These are phyloP conservation scores for Talaromyces sp. DNA, from an alignment of 2,329 filamentous ascomycete species.

Conservation along the genomic window DNA sequence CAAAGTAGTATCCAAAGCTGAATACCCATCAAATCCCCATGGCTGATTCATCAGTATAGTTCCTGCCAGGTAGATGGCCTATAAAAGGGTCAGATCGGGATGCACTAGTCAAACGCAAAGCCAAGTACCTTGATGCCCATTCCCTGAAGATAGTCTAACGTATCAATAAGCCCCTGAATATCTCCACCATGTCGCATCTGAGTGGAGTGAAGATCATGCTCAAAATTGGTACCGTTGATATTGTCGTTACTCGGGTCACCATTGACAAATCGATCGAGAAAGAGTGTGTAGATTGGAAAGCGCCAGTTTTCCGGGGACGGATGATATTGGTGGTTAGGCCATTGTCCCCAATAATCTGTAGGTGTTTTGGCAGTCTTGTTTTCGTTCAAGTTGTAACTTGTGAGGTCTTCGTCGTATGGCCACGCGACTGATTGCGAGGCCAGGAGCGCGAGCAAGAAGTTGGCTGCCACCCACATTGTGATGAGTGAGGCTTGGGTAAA, in stretches of 20 bases:
- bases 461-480: constrained; percentile 9
- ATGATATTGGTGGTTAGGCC: constrained; percentile 49
- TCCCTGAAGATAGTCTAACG: constrained; percentile 59
- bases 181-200: constrained; percentile 62
- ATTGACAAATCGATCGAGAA: constrained; percentile 60
- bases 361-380: constrained; percentile 53
- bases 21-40: constrained; percentile 59
- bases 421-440: constrained; percentile 22
- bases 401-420: constrained; percentile 47
- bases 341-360: constrained; percentile 54
- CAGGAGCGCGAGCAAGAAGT: constrained; percentile 24
- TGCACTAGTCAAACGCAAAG: background rate
- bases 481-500: background rate
- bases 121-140: constrained; percentile 55
- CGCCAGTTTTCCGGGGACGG: constrained; percentile 59
- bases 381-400: constrained; percentile 56
- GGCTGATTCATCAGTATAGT: constrained; percentile 60
- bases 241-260: constrained; percentile 61
- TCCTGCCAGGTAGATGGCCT: constrained; percentile 60
- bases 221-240: constrained; percentile 55
- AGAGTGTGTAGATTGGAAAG: constrained; percentile 61
- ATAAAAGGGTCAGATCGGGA: background rate
- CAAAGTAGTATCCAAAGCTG: constrained; percentile 56
- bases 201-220: constrained; percentile 56
- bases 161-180: constrained; percentile 52